These are phyloP conservation scores for Lentinula aciculospora DNA, from an alignment of 768 basidiomycete species.

Conservation along the genomic window DNA sequence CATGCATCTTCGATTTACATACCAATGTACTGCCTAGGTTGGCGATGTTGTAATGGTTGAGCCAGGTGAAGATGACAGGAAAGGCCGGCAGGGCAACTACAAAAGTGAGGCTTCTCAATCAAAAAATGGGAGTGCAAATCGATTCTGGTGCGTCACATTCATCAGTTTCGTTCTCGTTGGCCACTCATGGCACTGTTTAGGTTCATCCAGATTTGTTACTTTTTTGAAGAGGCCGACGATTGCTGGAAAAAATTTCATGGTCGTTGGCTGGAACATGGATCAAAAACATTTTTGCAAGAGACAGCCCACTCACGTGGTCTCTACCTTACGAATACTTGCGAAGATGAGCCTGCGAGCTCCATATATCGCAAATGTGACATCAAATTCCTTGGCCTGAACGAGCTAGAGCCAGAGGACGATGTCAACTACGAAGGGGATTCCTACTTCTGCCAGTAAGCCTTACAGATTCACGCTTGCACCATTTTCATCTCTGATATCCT, in stretches of 20 bases:
- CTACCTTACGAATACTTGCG: constrained; percentile 45
- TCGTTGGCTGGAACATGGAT: constrained; percentile 65
- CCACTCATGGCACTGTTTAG: constrained; percentile 33
- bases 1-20: background rate
- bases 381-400: constrained; percentile 29
- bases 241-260: constrained; percentile 48
- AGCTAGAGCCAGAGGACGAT: constrained; percentile 44
- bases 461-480: background rate
- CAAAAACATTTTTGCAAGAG: constrained; percentile 62
- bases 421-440: constrained; percentile 29
- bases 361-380: constrained; percentile 59
- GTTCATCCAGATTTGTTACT: constrained; percentile 67
- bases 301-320: constrained; percentile 59
- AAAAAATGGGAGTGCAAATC: constrained; percentile 49
- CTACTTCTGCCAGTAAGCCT: constrained; percentile 53
- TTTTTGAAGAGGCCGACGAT: constrained; percentile 37
- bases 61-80: constrained; percentile 46
- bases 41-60: constrained; percentile 63
- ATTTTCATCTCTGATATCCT: background rate
- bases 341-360: constrained; percentile 44
- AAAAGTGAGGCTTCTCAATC: constrained; percentile 35
- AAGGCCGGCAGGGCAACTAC: constrained; percentile 34
- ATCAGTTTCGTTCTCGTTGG: no score
- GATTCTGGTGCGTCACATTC: constrained; percentile 55
- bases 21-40: constrained; percentile 27